Evolutionary conservation across 441 rosid genomes (phyloP).

Genomic region (Breynia disticha): DNA sequence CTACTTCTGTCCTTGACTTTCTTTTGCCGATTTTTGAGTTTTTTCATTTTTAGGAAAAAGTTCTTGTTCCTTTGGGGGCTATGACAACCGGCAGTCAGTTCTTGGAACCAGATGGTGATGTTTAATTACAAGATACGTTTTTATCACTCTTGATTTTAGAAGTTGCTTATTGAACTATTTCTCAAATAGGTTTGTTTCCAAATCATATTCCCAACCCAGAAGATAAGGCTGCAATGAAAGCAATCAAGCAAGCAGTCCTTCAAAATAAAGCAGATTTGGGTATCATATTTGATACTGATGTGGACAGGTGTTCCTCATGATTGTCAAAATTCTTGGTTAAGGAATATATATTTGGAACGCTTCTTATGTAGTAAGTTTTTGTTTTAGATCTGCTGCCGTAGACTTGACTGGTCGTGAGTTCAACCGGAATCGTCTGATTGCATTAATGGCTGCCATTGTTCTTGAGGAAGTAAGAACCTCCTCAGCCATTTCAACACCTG

Average conservation of each 20-base stretch:
- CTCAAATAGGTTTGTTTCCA: constrained; percentile 73
- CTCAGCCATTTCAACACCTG: constrained; percentile 7
- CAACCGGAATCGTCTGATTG: constrained; percentile 89
- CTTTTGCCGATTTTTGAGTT: constrained; percentile 7
- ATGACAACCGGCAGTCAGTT: constrained; percentile 87
- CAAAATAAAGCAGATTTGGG: constrained; percentile 89
- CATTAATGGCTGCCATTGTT: constrained; percentile 87
- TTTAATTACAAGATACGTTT: constrained; percentile 7
- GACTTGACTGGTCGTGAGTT: constrained; percentile 83
- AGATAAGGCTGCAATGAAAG: constrained; percentile 92
- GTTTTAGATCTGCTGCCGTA: constrained; percentile 92
- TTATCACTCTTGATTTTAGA: constrained; percentile 3
- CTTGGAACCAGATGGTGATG: constrained; percentile 91
- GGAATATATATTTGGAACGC: not conserved
- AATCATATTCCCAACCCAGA: constrained; percentile 98
- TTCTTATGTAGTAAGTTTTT: constrained; percentile 3
- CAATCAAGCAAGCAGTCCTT: constrained; percentile 80
- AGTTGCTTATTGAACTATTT: not conserved
- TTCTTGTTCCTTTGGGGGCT: constrained; percentile 95
- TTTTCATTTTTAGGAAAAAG: constrained; percentile 56
- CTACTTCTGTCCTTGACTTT: not conserved
- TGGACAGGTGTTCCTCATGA: constrained; percentile 57
- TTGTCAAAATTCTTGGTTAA: constrained; percentile 4
- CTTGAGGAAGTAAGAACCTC: constrained; percentile 72
- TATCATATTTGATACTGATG: constrained; percentile 97